Conservation (phyloP, 768 basidiomycete species). For the Megacollybia marginata region DNA sequence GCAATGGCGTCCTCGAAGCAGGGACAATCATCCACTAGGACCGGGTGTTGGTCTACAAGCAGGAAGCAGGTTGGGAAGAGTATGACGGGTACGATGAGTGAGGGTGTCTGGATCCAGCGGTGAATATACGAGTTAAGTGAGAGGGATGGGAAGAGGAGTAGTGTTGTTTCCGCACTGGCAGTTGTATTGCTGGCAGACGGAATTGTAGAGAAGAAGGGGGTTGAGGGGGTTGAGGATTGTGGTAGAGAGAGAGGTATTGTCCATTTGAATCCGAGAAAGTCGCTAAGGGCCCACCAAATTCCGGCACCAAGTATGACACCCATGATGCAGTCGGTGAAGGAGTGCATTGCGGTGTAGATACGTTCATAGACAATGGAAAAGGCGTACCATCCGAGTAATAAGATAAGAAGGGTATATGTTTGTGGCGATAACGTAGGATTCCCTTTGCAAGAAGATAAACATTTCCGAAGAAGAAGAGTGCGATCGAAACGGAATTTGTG, state of each 20-base stretch:
- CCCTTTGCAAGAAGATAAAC: slow-evolving; percentile 44
- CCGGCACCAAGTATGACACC: slow-evolving; percentile 59
- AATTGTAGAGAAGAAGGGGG: slow-evolving; percentile 22
- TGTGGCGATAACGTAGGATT: slow-evolving; percentile 33
- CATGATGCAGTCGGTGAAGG: slow-evolving; percentile 63
- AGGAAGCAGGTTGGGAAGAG: slow-evolving; percentile 59
- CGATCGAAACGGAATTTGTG: slow-evolving; percentile 85
- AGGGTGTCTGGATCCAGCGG: slow-evolving; percentile 26
- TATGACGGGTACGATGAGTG: slow-evolving; percentile 49
- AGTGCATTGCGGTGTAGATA: slow-evolving; percentile 86
- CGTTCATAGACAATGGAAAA: slow-evolving; percentile 74
- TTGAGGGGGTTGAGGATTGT: not conserved
- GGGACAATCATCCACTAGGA: slow-evolving; percentile 94
- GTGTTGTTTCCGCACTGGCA: not conserved
- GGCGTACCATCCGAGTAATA: slow-evolving; percentile 48
- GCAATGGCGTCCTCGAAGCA: slow-evolving; percentile 98
- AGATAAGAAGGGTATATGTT: slow-evolving; percentile 33
- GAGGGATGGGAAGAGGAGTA: slow-evolving; percentile 26
- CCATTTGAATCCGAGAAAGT: not conserved
- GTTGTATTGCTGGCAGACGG: not conserved
- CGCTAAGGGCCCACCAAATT: slow-evolving; percentile 53
- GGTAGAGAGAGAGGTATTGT: not conserved
- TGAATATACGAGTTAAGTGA: slow-evolving; percentile 19
- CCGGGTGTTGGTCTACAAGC: slow-evolving; percentile 83
- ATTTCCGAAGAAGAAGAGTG: slow-evolving; percentile 66